Base-by-base conservation (phyloP, 805 yeast genomes). In the Candida mattraensis region DNA sequence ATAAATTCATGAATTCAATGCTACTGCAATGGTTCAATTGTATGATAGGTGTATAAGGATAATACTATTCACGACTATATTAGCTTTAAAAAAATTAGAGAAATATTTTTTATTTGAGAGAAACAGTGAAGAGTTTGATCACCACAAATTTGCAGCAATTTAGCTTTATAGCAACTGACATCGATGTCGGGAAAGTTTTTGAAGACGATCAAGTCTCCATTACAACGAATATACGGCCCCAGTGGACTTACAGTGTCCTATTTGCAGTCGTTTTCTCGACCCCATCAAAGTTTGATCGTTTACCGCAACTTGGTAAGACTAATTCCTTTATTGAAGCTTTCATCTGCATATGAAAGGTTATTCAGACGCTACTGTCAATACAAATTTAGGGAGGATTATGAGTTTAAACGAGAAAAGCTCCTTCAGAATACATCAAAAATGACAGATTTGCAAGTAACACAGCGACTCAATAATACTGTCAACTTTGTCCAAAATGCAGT, bases 401-500 rank as follows among this genome's bases (percentile, higher is more conserved):
- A 42, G 7, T 18, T 35, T 6, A 34, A 51, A 27, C 28, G 57
- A 24, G 27, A 25, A 3, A 14, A 35, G 5, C 18, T 49, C 3
- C 27, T 40, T 18, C 13, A 16, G 15, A 14, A 7, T 8, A 13
- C 34, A 7, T 16, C 22, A 8, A 23, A 28, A 6, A 22, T 50
- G 18, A 13, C 37, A 3, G 30, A 32, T 7, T 32, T 34, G 7
- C 50, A 50, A 22, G 6, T 52, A 4, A 23, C 38, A 7, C 7
- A 24, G 9, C 28, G 61, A 12, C 24, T 48, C 5, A 31, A 52
- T 3, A 53, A 54, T 23, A 47, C 60, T 1, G 28, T 58, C 9
- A 50, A 51, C 27, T 56, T 58, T 32, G 28, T 54, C 5, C 45
- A 50, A 22, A 58, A 58, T 36, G 48, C n/a, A n/a, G n/a, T n/a